Evolutionary conservation across 176 grass and related monocot species (phyloP).

Genomic region (Secale cereale): DNA sequence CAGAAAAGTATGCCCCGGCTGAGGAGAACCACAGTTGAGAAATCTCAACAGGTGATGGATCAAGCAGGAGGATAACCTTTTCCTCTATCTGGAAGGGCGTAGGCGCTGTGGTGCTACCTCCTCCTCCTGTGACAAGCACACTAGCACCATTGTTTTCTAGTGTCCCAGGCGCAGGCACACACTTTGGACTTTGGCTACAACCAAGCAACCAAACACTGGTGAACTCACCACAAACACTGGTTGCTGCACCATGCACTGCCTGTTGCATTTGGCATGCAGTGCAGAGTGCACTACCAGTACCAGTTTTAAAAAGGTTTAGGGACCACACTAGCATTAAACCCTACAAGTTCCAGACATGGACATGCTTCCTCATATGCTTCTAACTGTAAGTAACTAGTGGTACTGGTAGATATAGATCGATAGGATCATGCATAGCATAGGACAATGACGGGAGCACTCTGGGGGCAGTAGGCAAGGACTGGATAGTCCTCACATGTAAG

Average conservation of each 20-base stretch:
- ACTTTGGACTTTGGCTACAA: neutral
- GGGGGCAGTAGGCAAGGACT: neutral
- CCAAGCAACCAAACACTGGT: neutral
- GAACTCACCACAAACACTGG: too few species aligned
- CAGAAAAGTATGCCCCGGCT: constrained; percentile 4
- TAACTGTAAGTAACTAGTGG: constrained; percentile 13
- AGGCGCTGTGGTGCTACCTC: constrained; percentile 10
- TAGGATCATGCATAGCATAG: constrained; percentile 21
- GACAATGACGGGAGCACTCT: constrained; percentile 18
- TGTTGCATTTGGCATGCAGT: too few species aligned
- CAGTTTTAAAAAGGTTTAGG: too few species aligned
- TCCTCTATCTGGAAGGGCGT: constrained; percentile 25
- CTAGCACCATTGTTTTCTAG: neutral
- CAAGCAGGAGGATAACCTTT: neutral
- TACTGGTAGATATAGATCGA: neutral
- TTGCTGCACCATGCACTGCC: too few species aligned
- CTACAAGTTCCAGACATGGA: constrained; percentile 18
- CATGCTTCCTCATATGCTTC: constrained; percentile 36
- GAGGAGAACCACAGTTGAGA: constrained; percentile 12
- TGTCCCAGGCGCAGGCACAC: neutral
- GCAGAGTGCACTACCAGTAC: too few species aligned
- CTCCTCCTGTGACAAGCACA: neutral
- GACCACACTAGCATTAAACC: neutral
- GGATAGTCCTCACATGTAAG: constrained; percentile 50
- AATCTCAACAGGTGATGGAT: constrained; percentile 2